Evolutionary conservation across 2,329 filamentous ascomycete species (phyloP), one percentile per base, ranked within the genome.

Genomic region (Xylariaceae sp.): DNA sequence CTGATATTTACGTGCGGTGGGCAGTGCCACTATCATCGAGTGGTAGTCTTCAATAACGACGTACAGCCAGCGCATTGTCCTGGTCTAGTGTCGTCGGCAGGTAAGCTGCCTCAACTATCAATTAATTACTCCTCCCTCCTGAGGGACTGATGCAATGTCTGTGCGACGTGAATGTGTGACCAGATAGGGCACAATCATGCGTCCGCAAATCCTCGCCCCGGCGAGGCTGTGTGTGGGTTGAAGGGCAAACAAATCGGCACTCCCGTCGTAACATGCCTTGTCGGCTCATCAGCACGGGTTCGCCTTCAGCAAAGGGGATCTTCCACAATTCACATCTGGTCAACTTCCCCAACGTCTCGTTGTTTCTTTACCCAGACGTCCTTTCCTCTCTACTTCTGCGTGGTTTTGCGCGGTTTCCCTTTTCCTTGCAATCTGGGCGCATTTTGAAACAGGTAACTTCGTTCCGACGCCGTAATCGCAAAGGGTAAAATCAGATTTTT

Each of bases 401-500:
- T 53, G 44, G 50, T 54, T 50, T 44, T 50, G 52, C 51, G 50
- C 40, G 23, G 12, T 32, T 51, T 45, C 52, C 49, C 42, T 47
- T 54, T 48, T 48, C 47, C 50, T 47, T 55, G 50, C 54, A 59
- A 60, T 58, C 47, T 59, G 54, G 50, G 53, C 54, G 54, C 49
- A 46, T 51, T 50, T 52, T 44, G 54, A 34, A 50, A 50, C 49
- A 50, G 50, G 44, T 45, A 52, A 53, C 36, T 55, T 47, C 22
- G 44, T 48, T 27, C 52, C 49, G 56, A 60, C 58, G 56, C 55
- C 55, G 43, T 55, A 60, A 42, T 56, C 55, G 53, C 54, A 50
- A 50, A 55, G 55, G 53, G 54, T 47, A 40, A 59, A 62, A 64
- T 50, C 57, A 58, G 51, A 51, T 36, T 55, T 60, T 63, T 60